Evolutionary conservation across 108 stramenopile species (phyloP), one percentile per base, ranked within the genome.

Genomic region (Discostella stelligeroides): DNA sequence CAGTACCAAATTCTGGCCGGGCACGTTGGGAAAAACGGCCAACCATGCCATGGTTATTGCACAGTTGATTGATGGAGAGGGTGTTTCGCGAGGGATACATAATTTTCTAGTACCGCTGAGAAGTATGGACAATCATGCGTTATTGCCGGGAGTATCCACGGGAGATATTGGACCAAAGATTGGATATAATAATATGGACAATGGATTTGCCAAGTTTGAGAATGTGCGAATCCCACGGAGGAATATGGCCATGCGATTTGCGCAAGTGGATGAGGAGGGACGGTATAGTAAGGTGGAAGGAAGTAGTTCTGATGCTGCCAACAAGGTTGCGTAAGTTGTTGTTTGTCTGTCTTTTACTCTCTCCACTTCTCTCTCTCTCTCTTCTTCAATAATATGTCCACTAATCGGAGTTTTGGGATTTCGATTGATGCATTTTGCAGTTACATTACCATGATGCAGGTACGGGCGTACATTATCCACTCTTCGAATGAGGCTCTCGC

Each of bases 391-490:
- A n/a, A n/a, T n/a, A n/a, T n/a, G n/a, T n/a, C n/a, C n/a, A n/a
- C n/a, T n/a, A n/a, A n/a, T n/a, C n/a, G n/a, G n/a, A n/a, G n/a
- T n/a, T n/a, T n/a, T n/a, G n/a, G n/a, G n/a, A n/a, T n/a, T n/a
- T n/a, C n/a, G n/a, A n/a, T n/a, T n/a, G n/a, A n/a, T 27, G 12
- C 1, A 13, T 27, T 63, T 7, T 0, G 43, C 53, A 66, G 70
- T 20, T 97, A 97, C 90, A 91, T 98, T 69, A 95, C 95, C 51
- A 97, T 98, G 94, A 96, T 98, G 96, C 96, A 96, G 83, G 96
- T 96, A 0, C 82, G 96, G 7, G 94, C 95, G 20, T 87, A 81
- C 65, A 92, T 96, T 51, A 79, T 79, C 51, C 66, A 72, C 29
- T 72, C 81, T 15, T 82, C 81, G 40, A 71, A 68, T 21, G 87